Base-by-base conservation (phyloP, 345 rosid genomes). In the Brassica carinata region DNA sequence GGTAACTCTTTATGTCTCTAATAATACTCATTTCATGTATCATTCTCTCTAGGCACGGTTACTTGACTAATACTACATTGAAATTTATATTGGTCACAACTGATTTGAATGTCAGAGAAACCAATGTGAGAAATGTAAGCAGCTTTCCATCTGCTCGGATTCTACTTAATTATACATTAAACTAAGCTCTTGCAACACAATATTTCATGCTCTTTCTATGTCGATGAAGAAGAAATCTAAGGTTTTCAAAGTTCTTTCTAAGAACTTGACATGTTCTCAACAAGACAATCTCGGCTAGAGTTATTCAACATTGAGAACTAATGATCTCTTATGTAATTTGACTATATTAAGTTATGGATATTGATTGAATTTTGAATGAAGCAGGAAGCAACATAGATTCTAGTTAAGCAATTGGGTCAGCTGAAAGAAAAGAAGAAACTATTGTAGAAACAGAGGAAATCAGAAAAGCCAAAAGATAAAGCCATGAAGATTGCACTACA, bases 381-480 rank as follows among this genome's bases (percentile, higher is more conserved):
- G 68, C 85, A 92, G 97, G 95, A 90, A 81, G 87, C 92, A 1
- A 83, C 92, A 26, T 88, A 81, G 58, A 77, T 83, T 53, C 62
- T 90, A 30, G 43, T 85, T 65, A 82, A 86, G 71, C 91, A 85
- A 57, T 77, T 92, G 8, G 79, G 88, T 30, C 76, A 81, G 76
- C 76, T 90, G 75, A 89, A 80, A 85, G 76, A 87, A 13, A 87
- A 89, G 79, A 86, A 89, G 31, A 88, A 92, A 67, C 79, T 84
- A 69, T 51, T 86, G 81, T 88, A 89, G 86, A 85, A 80, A 64
- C 83, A 80, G 67, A 77, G 75, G 84, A 89, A 90, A 82, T 73
- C 83, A 68, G 90, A 89, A n/a, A 84, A 82, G 74, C 85, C 87
- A 3, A 84, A 71, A 86, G 81, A 80, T 6, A 92, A 84, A 72